Conservation (phyloP, 441 rosid genomes). For the Populus hybrid region DNA sequence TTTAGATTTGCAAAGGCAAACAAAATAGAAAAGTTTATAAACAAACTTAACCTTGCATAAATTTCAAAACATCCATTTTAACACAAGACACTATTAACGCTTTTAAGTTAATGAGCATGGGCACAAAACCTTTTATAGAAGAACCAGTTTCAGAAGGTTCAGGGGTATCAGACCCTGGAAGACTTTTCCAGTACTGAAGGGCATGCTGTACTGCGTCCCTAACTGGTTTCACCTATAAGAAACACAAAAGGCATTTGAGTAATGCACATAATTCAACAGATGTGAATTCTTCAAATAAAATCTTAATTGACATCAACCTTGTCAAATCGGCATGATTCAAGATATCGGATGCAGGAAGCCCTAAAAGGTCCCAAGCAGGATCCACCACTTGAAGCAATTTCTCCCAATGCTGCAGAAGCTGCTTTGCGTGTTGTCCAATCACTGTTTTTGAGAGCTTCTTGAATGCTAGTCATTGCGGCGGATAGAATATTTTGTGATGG, state of each 20-base stretch:
- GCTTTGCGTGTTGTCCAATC: constrained; percentile 96
- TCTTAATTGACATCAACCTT: constrained; percentile 44
- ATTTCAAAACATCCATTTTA: background rate
- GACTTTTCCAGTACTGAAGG: constrained; percentile 70
- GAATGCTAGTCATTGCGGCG: constrained; percentile 67
- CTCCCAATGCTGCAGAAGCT: constrained; percentile 71
- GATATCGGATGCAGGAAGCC: constrained; percentile 67
- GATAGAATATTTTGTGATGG: constrained; percentile 49
- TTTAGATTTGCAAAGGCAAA: background rate
- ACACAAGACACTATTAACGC: background rate
- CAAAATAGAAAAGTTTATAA: background rate
- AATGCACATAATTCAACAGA: constrained; percentile 1
- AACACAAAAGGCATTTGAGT: constrained; percentile 15
- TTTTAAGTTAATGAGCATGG: constrained; percentile 9
- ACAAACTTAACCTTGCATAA: background rate
- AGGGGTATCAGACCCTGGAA: constrained; percentile 59
- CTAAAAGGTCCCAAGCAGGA: constrained; percentile 62
- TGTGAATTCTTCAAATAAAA: constrained; percentile 1
- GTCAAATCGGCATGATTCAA: constrained; percentile 93
- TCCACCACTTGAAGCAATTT: constrained; percentile 71
- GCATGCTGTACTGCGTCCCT: constrained; percentile 76
- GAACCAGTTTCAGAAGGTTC: constrained; percentile 81
- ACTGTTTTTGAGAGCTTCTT: constrained; percentile 66
- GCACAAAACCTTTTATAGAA: constrained; percentile 61
- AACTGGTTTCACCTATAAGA: constrained; percentile 84